Evolutionary conservation across 441 rosid species (phyloP).

Genomic region (Jatropha podagrica): DNA sequence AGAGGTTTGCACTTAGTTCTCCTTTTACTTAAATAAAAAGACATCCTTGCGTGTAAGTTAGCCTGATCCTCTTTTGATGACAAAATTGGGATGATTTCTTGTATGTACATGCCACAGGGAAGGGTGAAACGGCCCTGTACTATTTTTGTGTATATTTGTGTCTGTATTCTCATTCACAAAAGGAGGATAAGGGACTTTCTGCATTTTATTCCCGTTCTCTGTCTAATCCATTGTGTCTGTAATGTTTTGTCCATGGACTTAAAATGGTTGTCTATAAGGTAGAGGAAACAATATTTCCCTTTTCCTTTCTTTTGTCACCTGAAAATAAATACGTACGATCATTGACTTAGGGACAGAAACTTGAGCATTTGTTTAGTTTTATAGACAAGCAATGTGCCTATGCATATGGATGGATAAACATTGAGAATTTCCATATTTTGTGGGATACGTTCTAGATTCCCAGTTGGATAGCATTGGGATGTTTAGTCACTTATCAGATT

Average conservation of each 20-base stretch:
- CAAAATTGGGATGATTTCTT: neutral
- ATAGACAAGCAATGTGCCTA: neutral
- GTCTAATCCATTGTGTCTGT: no score
- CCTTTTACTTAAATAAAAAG: conserved; percentile 3
- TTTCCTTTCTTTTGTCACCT: neutral
- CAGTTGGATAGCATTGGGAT: neutral
- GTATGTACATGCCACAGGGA: neutral
- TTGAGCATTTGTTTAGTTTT: neutral
- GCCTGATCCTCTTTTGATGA: neutral
- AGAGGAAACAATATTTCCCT: neutral
- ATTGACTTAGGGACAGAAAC: no score
- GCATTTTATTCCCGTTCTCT: neutral
- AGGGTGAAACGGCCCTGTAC: neutral
- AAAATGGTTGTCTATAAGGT: neutral
- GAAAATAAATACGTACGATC: neutral
- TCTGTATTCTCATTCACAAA: neutral
- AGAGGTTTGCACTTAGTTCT: conserved; percentile 51
- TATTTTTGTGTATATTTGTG: neutral
- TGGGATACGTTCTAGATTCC: neutral
- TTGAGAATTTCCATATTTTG: neutral
- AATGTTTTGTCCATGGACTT: neutral
- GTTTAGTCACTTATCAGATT: neutral
- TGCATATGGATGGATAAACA: neutral
- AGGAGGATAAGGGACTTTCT: neutral
- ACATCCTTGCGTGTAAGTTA: neutral